These are phyloP conservation scores for Elongisporangium undulatum DNA, from an alignment of 352 stramenopile genomes.

Conservation along the genomic window DNA sequence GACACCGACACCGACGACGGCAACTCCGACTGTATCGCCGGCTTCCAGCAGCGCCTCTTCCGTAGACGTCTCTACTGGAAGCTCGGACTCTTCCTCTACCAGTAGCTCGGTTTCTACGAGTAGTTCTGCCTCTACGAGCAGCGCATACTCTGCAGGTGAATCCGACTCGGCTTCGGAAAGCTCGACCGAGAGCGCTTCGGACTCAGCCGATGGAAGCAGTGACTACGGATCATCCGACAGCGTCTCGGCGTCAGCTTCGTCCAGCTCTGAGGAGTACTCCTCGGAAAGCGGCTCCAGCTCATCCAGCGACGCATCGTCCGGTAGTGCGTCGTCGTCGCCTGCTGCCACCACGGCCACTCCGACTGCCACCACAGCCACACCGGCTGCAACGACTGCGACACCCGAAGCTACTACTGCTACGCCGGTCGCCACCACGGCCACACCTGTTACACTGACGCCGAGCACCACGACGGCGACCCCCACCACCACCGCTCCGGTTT, in stretches of 20 bases:
- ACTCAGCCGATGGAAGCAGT: background rate
- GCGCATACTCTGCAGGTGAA: background rate
- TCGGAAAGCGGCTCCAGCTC: background rate
- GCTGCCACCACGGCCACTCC: conserved; percentile 2
- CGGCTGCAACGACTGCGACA: conserved; percentile 1
- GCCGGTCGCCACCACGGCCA: conserved; percentile 3
- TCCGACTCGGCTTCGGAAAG: background rate
- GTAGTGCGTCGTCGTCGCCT: background rate
- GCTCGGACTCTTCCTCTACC: background rate
- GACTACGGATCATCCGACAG: background rate
- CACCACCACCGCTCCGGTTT: conserved; percentile 1
- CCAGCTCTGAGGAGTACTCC: background rate
- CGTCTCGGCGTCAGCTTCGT: background rate
- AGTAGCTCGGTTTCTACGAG: background rate
- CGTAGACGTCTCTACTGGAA: background rate
- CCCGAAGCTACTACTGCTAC: conserved; percentile 1
- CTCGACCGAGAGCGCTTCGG: background rate
- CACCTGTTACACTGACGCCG: conserved; percentile 2
- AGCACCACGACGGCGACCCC: background rate
- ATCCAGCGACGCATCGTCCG: background rate
- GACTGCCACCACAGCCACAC: background rate
- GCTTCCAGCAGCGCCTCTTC: background rate
- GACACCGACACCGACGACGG: conserved; percentile 1
- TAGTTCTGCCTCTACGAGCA: background rate
- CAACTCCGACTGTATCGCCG: conserved; percentile 3